Evolutionary conservation across 495 filamentous ascomycete genomes (phyloP), one percentile per base, ranked within the genome.

Genomic region (Sphaerosporella brunnea): DNA sequence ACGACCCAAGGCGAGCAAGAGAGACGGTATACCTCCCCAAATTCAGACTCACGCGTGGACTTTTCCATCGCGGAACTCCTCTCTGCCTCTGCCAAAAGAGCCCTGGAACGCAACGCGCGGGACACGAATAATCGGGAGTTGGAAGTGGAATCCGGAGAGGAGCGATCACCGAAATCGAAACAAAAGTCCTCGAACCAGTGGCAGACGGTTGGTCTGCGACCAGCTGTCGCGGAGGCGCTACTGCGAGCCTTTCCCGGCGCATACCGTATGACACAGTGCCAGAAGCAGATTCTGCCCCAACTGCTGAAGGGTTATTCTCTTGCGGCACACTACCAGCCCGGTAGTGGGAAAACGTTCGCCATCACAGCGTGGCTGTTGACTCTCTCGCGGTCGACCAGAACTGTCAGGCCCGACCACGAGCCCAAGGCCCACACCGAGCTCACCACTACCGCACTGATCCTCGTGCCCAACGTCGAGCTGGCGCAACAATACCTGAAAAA

Each of bases 281-380:
- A 61, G 48, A 47, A 46, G 20, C 46, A 47, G 24, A 20, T 61
- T 24, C 11, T 61, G n/a, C 18, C 41, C 0, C 40, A 55, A 2
- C 24, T 61, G 15, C 43, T 25, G 10, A 53, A 53, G 26, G 50
- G 58, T 15, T 45, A 53, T 26, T 56, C 53, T 0, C 26, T 60
- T n/a, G 45, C 47, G 15, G 50, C 36, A 1, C 44, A 48, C 10
- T 43, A 49, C 23, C 42, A 51, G 7, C 57, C 58, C 1, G 58
- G 50, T 3, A 57, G 50, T 2, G 58, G 58, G 19, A 61, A 61
- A 45, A 58, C 50, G 1, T 60, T 61, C 18, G 53, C 57, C 9
- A 56, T 61, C n/a, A 49, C 53, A 2, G 42, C 46, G 8, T 61
- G 58, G 58, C 34, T 60, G 11, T 25, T 61, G 21, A 51, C 53